These are phyloP conservation scores for Botryotinia calthae DNA, from an alignment of 2,329 filamentous ascomycete species.

Conservation along the genomic window DNA sequence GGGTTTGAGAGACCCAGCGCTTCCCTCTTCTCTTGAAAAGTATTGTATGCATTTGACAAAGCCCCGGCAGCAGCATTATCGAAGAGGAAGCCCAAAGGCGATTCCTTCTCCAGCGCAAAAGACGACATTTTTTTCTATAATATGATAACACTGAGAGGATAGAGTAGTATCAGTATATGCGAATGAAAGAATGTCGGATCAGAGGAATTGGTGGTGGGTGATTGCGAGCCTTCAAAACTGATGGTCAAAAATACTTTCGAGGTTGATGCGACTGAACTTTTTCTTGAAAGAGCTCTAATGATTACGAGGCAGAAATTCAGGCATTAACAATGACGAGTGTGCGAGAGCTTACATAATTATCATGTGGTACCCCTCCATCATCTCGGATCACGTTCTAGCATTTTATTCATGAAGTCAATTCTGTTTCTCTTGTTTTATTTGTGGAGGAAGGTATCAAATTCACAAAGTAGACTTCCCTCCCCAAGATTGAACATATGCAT, in stretches of 20 bases:
- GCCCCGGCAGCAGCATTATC: slow-evolving; percentile 70
- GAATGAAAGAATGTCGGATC: slow-evolving; percentile 16
- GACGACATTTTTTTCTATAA: slow-evolving; percentile 32
- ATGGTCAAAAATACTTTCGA: slow-evolving; percentile 18
- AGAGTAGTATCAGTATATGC: neutral
- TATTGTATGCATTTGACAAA: slow-evolving; percentile 73
- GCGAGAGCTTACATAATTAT: slow-evolving; percentile 3
- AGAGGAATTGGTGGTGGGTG: slow-evolving; percentile 15
- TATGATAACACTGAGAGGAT: slow-evolving; percentile 5
- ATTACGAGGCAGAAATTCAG: slow-evolving; percentile 7
- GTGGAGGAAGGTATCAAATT: neutral
- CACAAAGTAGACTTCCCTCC: neutral
- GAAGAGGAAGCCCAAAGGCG: slow-evolving; percentile 63
- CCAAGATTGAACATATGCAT: fast-evolving
- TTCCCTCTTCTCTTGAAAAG: slow-evolving; percentile 81
- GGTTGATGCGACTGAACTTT: slow-evolving; percentile 23
- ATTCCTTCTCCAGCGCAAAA: slow-evolving; percentile 41
- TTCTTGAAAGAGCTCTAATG: slow-evolving; percentile 23
- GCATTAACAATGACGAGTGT: slow-evolving; percentile 12
- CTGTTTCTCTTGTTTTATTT: neutral
- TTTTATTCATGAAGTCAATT: neutral
- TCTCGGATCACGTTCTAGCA: slow-evolving; percentile 8
- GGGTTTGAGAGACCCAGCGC: slow-evolving; percentile 89
- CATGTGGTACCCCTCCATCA: neutral
- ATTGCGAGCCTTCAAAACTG: slow-evolving; percentile 9